Base-by-base conservation (phyloP, 2,329 filamentous ascomycete genomes). In the Alternaria metachromatica region DNA sequence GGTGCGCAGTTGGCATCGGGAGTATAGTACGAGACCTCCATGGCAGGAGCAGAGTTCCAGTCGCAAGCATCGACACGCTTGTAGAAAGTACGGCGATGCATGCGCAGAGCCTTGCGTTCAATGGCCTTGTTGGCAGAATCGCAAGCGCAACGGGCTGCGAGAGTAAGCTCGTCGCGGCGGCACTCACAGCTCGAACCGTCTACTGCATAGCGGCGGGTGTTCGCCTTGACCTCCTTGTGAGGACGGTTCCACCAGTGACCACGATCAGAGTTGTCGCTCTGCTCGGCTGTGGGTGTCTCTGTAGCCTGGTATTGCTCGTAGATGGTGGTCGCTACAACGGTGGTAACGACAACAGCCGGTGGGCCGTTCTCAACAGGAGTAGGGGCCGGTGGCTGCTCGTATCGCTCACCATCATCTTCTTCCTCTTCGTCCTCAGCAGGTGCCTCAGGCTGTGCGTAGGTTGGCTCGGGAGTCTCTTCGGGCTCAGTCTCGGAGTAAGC, bases 1-100 rank as follows among this genome's bases (percentile, higher is more conserved):
- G 75, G 75, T 12, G 75, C 63, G 64, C 83, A 84, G 15, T 67
- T 64, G 37, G 75, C 74, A 25, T 81, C 81, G 15, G 78, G 75
- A 8, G 75, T 78, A 64, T 80, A 77, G 66, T 83, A 80, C 12
- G 77, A 74, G 53, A 82, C 74, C 18, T 82, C 76, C 80, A 84
- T 83, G 20, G 75, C 67, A 2, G 82, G 82, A 3, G 82, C 81
- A 10, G 72, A 60, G 23, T 68, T 61, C 72, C 79, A 84, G 12
- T 80, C 70, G 13, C 81, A 73, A 10, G 70, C 69, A 58, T 76
- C 72, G 5, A 73, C 64, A 21, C 75, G 75, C 58, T 78, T 78
- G 58, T 69, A 66, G 15, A 72, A 62, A 3, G 68, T 75, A 63
- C 76, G 76, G 50, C 74, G 70, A 61, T 77, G 74, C 50, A 77